Conservation (phyloP, 768 basidiomycete species). For the Russula compacta region DNA sequence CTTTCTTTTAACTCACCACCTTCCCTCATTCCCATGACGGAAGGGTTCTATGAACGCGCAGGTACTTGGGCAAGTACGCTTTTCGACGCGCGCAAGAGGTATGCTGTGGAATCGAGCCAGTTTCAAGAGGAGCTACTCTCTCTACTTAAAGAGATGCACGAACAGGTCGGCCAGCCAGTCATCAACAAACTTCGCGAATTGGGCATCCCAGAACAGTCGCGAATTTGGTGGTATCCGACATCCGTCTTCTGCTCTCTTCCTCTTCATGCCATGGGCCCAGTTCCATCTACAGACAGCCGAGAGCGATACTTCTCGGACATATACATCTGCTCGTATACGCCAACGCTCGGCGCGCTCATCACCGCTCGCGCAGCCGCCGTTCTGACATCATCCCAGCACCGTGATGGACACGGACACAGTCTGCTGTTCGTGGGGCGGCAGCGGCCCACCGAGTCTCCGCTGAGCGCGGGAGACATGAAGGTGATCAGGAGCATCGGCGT, state of each 20-base stretch:
- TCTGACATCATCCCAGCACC: not conserved
- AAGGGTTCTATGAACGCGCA: not conserved
- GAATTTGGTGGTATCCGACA: slow-evolving; percentile 12
- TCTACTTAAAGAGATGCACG: not conserved
- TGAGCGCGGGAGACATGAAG: not conserved
- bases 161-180: slow-evolving; percentile 3
- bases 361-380: not conserved
- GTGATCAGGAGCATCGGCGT: not conserved
- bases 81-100: not conserved
- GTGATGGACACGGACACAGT: not conserved
- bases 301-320: not conserved
- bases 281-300: not conserved
- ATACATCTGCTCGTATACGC: slow-evolving; percentile 14
- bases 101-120: not conserved
- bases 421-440: slow-evolving; percentile 2
- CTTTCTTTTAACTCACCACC: not conserved
- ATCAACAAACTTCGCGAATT: not conserved
- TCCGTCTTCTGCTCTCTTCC: slow-evolving; percentile 6
- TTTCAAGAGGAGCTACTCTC: not conserved
- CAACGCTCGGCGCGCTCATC: slow-evolving; percentile 2
- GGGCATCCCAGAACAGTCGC: not conserved
- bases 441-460: not conserved
- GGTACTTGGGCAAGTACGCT: not conserved
- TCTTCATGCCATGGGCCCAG: slow-evolving; percentile 13
- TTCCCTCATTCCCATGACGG: not conserved